Percentiles rank a stretch among this genome's conserved stretches.
phyloP scores from a whole-genome alignment of 2,329 filamentous ascomycete genomes.

The Alternaria triticina region DNA sequence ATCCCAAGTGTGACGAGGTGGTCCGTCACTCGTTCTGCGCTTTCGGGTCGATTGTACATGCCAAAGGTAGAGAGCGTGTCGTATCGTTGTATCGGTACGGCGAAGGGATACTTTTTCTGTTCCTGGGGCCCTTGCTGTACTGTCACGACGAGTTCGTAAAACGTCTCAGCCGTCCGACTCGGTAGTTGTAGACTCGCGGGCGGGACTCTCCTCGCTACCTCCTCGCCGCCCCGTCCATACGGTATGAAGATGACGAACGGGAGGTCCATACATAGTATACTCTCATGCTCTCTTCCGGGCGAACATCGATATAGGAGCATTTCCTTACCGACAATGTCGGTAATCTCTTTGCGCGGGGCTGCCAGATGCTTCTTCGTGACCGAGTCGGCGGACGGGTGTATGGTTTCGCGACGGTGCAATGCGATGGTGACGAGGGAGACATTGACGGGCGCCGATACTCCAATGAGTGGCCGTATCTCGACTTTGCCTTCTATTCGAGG shows the following conservation, averaged over 20 bases:
- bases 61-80: slow-evolving; percentile 98
- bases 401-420: slow-evolving; percentile 90
- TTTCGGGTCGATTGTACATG: slow-evolving; percentile 98
- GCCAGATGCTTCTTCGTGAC: slow-evolving; percentile 90
- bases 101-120: slow-evolving; percentile 89
- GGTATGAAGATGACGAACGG: slow-evolving; percentile 98
- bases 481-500: slow-evolving; percentile 98
- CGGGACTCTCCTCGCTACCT: slow-evolving; percentile 86
- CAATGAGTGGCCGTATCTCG: slow-evolving; percentile 86
- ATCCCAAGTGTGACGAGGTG: slow-evolving; percentile 91
- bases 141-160: slow-evolving; percentile 93
- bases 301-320: slow-evolving; percentile 88
- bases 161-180: slow-evolving; percentile 94
- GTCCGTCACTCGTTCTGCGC: slow-evolving; percentile 82
- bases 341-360: slow-evolving; percentile 86
- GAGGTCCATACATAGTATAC: slow-evolving; percentile 92
- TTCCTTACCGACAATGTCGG: slow-evolving; percentile 94
- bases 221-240: slow-evolving; percentile 88
- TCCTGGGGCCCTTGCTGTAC: slow-evolving; percentile 88
- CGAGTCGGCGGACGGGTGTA: slow-evolving; percentile 94
- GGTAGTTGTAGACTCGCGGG: slow-evolving; percentile 90
- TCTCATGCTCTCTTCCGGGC: slow-evolving; percentile 83
- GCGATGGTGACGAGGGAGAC: slow-evolving; percentile 94
- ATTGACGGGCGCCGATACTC: slow-evolving; percentile 85
- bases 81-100: slow-evolving; percentile 89